Base-by-base conservation (phyloP, 2,329 filamentous ascomycete species). In the Hymenoscyphus fructigenus region DNA sequence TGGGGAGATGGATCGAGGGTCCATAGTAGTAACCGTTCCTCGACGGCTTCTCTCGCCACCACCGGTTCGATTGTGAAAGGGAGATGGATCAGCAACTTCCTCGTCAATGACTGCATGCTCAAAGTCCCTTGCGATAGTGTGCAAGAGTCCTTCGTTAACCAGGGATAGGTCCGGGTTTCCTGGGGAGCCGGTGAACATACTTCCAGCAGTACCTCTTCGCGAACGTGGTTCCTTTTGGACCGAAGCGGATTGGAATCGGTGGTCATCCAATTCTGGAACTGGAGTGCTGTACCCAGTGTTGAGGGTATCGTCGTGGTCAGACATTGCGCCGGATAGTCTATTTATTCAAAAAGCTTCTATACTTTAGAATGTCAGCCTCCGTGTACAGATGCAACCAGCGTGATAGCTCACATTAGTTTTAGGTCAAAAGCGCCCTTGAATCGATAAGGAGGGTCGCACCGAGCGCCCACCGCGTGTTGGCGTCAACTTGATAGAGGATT, bases 91-190 rank as follows among this genome's bases (percentile, higher is more conserved):
- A 15, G 79, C 80, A 69, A 79, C 83, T 53, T 91, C 89, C 61
- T 97, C 93, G 70, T 96, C 92, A 47, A 89, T 80, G 38, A 97
- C 83, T 15, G 92, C 93, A 71, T 95, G 88, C 76, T 97, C 93
- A 70, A 96, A 96, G 75, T 97, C 93, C 64, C 92, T 87, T 47
- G 91, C 83, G 68, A 79, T 80, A n/a, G 80, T 78, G n/a, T 77
- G 75, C 60, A 77, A 72, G 61, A 74, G 72, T 32, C 79, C 78
- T 57, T 81, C 77, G 63, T 75, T 72, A 57, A 73, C 70, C 15
- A 79, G 73, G 29, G 80, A 76, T 68, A 82, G 71, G 65, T 84
- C 81, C 28, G 72, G 70, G 14, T 29, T 66, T 23, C 59, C 65
- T 36, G 59, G 66, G n/a, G 56, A 67, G 44, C 81, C 80, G 58